Evolutionary conservation across 352 stramenopile genomes (phyloP).

Genomic region (Phytophthora cryptogea): DNA sequence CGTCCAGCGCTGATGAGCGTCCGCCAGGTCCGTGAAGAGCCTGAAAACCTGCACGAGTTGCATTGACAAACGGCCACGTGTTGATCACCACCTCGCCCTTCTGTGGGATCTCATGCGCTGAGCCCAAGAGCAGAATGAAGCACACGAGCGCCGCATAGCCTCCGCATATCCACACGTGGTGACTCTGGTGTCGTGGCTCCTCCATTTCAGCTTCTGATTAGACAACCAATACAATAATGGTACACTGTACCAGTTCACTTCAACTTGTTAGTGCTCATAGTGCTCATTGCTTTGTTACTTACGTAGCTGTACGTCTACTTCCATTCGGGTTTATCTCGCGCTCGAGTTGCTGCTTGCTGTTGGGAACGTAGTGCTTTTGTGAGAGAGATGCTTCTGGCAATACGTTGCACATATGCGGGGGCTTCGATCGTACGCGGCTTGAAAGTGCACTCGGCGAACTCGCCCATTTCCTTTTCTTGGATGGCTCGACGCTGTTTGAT

Average conservation of each 20-base stretch:
- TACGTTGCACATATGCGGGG: constrained; percentile 82
- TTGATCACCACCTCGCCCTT: constrained; percentile 72
- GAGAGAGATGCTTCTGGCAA: constrained; percentile 75
- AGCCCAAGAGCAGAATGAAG: constrained; percentile 37
- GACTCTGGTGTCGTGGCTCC: constrained; percentile 27
- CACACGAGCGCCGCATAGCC: constrained; percentile 35
- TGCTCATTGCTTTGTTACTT: not conserved
- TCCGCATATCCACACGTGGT: constrained; percentile 36
- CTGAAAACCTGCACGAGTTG: constrained; percentile 68
- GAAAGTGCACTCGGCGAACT: constrained; percentile 88
- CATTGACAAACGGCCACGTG: constrained; percentile 82
- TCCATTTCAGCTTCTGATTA: constrained; percentile 17
- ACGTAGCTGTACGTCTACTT: constrained; percentile 22
- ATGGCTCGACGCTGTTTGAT: constrained; percentile 76
- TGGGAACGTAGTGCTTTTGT: constrained; percentile 72
- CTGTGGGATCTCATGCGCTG: constrained; percentile 30
- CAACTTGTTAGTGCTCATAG: constrained; percentile 8
- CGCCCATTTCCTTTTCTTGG: constrained; percentile 80
- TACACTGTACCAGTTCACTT: constrained; percentile 13
- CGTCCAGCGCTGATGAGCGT: constrained; percentile 49
- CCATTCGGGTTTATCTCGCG: constrained; percentile 66
- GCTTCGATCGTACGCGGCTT: constrained; percentile 84
- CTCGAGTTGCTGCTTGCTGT: constrained; percentile 44
- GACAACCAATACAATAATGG: constrained; percentile 7
- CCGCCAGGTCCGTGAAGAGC: constrained; percentile 28